phyloP scores from a whole-genome alignment of 371 early-diverging fungal genomes.

The Mortierella polycephala region DNA sequence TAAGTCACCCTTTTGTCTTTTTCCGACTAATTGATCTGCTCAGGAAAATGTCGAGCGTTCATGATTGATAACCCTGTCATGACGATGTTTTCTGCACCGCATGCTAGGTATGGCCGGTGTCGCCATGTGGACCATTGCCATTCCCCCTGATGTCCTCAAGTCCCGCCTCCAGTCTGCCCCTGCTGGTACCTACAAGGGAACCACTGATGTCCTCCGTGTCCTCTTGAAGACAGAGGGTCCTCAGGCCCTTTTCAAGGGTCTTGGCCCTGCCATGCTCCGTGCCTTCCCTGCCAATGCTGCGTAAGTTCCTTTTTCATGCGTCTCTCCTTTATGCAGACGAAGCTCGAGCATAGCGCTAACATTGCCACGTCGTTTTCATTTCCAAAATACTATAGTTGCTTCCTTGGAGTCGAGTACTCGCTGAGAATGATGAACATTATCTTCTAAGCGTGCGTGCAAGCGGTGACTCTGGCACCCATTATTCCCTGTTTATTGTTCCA shows the following conservation, averaged over 20 bases:
- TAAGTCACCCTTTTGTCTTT: slow-evolving; percentile 29
- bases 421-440: slow-evolving; percentile 72
- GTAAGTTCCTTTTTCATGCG: slow-evolving; percentile 17
- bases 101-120: slow-evolving; percentile 77
- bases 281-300: slow-evolving; percentile 96
- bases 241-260: slow-evolving; percentile 93
- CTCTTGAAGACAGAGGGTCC: slow-evolving; percentile 90
- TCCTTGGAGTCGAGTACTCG: slow-evolving; percentile 79
- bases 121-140: slow-evolving; percentile 87
- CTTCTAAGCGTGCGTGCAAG: slow-evolving; percentile 58
- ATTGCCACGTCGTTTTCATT: not conserved
- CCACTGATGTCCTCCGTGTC: slow-evolving; percentile 82
- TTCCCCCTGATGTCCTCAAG: slow-evolving; percentile 97
- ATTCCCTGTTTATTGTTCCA: too few species aligned
- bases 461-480: not conserved
- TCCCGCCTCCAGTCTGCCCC: slow-evolving; percentile 96
- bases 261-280: slow-evolving; percentile 95
- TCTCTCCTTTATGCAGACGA: not conserved
- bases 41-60: not conserved
- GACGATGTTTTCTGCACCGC: not conserved
- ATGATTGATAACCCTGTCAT: not conserved
- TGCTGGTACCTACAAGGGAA: slow-evolving; percentile 91
- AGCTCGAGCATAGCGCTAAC: slow-evolving; percentile 55
- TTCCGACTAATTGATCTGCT: not conserved
- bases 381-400: slow-evolving; percentile 53